A percentile compares a stretch with the other conserved stretches of the same genome.
These are phyloP conservation scores for Wickerhamomyces ciferrii DNA, from an alignment of 805 yeast species.

Conservation along the genomic window DNA sequence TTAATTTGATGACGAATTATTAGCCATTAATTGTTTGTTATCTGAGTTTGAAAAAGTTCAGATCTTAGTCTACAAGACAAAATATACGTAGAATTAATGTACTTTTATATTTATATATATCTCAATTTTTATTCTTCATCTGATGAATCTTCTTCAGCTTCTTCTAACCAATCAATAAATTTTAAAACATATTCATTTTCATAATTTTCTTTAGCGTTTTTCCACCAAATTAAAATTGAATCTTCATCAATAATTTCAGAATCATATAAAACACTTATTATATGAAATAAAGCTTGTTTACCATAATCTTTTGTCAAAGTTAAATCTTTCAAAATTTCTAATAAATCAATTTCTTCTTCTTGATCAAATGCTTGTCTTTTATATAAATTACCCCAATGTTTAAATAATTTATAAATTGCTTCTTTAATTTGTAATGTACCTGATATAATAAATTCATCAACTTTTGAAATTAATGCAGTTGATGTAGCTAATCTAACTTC, in stretches of 20 bases:
- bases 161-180: constrained; percentile 84
- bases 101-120: no score
- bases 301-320: constrained; percentile 30
- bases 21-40: no score
- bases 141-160: constrained; percentile 61
- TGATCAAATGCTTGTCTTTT: constrained; percentile 79
- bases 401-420: constrained; percentile 72
- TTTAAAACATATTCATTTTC: constrained; percentile 47
- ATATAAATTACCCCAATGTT: constrained; percentile 78
- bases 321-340: constrained; percentile 39
- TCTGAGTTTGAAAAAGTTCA: no score
- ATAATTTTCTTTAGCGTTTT: constrained; percentile 26
- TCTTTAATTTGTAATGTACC: constrained; percentile 71
- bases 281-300: constrained; percentile 40
- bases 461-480: constrained; percentile 63
- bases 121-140: constrained; percentile 41
- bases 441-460: constrained; percentile 70
- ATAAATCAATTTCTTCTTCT: constrained; percentile 73
- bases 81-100: no score
- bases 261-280: constrained; percentile 66
- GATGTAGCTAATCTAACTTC: constrained; percentile 84
- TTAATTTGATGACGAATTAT: no score
- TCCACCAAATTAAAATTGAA: constrained; percentile 81
- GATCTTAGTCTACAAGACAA: no score
- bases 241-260: constrained; percentile 81